A percentile compares a stretch with the other conserved stretches of the same genome.
Conservation (phyloP, 371 early-diverging fungal genomes). For the Batkoa obscura region DNA sequence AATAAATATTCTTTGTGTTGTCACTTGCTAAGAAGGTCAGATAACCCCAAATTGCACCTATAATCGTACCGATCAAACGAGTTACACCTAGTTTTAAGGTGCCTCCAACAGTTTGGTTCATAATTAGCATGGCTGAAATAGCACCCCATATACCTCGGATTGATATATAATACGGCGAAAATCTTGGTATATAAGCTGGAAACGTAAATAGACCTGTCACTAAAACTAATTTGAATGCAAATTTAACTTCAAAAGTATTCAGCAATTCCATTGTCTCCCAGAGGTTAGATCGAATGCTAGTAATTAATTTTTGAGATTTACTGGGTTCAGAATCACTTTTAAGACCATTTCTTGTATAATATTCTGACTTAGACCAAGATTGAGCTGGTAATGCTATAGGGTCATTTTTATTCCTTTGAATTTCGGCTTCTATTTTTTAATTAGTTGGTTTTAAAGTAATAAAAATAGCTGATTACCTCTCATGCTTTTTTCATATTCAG, state of each 20-base stretch:
- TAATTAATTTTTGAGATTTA: neutral
- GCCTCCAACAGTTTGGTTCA: constrained; percentile 1
- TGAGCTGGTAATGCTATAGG: no score
- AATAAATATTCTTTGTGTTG: neutral
- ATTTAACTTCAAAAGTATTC: neutral
- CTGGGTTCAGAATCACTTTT: neutral
- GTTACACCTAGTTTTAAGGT: neutral
- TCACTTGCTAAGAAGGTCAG: neutral
- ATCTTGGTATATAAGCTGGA: neutral
- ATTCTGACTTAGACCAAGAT: neutral
- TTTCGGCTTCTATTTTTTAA: neutral
- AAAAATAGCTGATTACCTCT: no score
- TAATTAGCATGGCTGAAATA: neutral
- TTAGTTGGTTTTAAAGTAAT: no score
- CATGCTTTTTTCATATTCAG: no score
- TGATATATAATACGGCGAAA: neutral
- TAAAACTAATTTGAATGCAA: neutral
- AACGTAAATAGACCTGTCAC: neutral
- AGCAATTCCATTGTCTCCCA: neutral
- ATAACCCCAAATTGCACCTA: constrained; percentile 5
- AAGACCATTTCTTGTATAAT: neutral
- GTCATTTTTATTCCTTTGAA: no score
- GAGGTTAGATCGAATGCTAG: neutral
- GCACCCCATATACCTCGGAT: constrained; percentile 1
- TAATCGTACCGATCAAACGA: constrained; percentile 1